These are phyloP conservation scores for Phytophthora vignae DNA, from an alignment of 352 stramenopile genomes.

Conservation along the genomic window DNA sequence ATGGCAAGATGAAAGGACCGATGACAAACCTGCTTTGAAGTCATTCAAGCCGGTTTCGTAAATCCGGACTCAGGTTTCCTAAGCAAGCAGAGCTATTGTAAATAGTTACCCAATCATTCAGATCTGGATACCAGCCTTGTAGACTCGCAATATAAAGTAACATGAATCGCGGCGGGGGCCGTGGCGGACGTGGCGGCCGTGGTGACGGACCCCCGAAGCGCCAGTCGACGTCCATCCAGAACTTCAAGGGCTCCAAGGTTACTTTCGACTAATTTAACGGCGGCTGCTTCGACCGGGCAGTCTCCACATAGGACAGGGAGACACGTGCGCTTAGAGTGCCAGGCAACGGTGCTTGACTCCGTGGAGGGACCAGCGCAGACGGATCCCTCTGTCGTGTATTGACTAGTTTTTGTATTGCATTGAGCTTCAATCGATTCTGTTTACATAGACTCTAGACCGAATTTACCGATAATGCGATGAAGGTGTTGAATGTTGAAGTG, in stretches of 20 bases:
- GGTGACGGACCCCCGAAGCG: conserved; percentile 87
- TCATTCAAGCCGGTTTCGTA: too few species aligned
- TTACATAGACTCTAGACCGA: conserved; percentile 40
- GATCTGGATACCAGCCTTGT: too few species aligned
- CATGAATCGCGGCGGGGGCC: too few species aligned
- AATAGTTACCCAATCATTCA: too few species aligned
- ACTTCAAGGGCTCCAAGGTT: conserved; percentile 96
- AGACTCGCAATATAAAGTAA: too few species aligned
- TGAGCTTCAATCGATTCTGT: conserved; percentile 45
- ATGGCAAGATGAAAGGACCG: too few species aligned
- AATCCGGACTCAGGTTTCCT: too few species aligned
- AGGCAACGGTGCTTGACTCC: conserved; percentile 32
- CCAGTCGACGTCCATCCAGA: conserved; percentile 92
- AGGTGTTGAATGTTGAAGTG: background rate
- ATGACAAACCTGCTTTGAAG: too few species aligned
- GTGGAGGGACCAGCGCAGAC: conserved; percentile 22
- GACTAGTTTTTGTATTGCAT: conserved; percentile 46
- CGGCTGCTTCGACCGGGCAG: conserved; percentile 20
- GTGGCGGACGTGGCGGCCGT: too few species aligned
- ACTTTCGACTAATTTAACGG: conserved; percentile 95
- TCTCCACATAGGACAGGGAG: conserved; percentile 29
- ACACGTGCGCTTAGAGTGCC: conserved; percentile 25
- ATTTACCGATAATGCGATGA: background rate
- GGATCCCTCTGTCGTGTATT: conserved; percentile 35
- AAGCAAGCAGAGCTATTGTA: too few species aligned